Conservation (phyloP, 176 grass and related monocot genomes). For the Oryza meyeriana region DNA sequence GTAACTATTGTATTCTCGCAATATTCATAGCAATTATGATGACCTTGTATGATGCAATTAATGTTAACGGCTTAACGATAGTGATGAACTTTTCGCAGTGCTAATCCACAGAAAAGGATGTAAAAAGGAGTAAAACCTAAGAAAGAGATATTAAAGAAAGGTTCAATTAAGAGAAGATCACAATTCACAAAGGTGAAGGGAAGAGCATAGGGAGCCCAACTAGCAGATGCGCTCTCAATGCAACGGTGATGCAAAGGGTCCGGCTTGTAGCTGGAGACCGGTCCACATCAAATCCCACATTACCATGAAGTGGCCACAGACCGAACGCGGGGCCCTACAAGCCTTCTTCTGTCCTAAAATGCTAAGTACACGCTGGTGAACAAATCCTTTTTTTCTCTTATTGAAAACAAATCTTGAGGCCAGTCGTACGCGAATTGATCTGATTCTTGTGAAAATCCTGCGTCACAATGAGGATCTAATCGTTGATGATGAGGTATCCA, state of each 20-base stretch:
- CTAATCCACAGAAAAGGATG: neutral
- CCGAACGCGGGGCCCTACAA: no score
- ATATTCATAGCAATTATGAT: no score
- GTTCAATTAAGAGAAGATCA: neutral
- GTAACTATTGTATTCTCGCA: no score
- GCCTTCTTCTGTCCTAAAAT: neutral
- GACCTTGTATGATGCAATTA: neutral
- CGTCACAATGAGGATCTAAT: neutral
- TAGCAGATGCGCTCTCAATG: neutral
- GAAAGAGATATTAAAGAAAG: neutral
- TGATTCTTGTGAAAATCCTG: neutral
- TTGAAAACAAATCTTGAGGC: no score
- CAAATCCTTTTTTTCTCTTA: no score
- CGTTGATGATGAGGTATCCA: neutral
- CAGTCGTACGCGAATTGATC: no score
- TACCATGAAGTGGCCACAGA: neutral
- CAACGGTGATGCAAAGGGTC: neutral
- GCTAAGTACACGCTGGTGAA: neutral
- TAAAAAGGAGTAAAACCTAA: neutral
- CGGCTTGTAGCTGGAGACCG: slow-evolving; percentile 37
- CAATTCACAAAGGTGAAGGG: neutral
- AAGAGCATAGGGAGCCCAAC: neutral
- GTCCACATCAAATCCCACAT: slow-evolving; percentile 55
- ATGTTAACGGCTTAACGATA: neutral
- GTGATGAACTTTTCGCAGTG: neutral